A percentile compares a stretch with the other conserved stretches of the same genome.
Evolutionary conservation across 2,329 filamentous ascomycete genomes (phyloP).

Genomic region (Fusarium clavum): DNA sequence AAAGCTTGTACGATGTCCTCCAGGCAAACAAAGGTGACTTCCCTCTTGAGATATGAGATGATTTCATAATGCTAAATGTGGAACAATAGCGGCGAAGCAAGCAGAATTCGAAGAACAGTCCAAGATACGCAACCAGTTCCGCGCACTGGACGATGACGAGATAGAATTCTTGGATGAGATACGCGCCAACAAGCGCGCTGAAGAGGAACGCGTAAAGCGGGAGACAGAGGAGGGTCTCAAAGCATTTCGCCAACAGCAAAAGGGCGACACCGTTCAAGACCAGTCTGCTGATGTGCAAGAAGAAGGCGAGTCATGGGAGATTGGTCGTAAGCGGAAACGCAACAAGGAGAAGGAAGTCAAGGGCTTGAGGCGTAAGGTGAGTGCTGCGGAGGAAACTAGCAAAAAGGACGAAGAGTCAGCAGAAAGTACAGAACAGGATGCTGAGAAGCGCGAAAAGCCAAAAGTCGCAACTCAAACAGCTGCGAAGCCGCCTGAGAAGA

Average conservation of each 20-base stretch:
- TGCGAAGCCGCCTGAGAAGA: slow-evolving; percentile 36
- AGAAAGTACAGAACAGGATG: slow-evolving; percentile 18
- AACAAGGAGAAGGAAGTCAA: slow-evolving; percentile 53
- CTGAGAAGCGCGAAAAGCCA: slow-evolving; percentile 23
- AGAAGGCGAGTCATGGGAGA: slow-evolving; percentile 50
- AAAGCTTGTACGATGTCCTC: slow-evolving; percentile 77
- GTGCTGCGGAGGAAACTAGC: slow-evolving; percentile 18
- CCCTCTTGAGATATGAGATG: background rate
- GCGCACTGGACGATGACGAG: slow-evolving; percentile 82
- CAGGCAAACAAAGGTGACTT: slow-evolving; percentile 81
- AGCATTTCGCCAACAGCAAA: slow-evolving; percentile 66
- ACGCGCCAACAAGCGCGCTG: slow-evolving; percentile 59
- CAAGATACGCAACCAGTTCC: slow-evolving; percentile 80
- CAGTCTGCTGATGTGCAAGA: slow-evolving; percentile 41
- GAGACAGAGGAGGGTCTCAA: slow-evolving; percentile 69
- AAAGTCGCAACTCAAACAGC: slow-evolving; percentile 1
- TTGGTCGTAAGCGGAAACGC: slow-evolving; percentile 54
- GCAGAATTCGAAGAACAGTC: slow-evolving; percentile 82
- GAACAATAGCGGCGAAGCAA: slow-evolving; percentile 75
- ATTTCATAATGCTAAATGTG: background rate
- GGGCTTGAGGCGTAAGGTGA: slow-evolving; percentile 47
- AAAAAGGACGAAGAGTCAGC: slow-evolving; percentile 28
- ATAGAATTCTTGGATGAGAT: slow-evolving; percentile 78
- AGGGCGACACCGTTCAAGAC: slow-evolving; percentile 38
- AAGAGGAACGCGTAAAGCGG: slow-evolving; percentile 64